Evolutionary conservation across 2,329 filamentous ascomycete species (phyloP).

Genomic region (Pseudogymnoascus sp.): DNA sequence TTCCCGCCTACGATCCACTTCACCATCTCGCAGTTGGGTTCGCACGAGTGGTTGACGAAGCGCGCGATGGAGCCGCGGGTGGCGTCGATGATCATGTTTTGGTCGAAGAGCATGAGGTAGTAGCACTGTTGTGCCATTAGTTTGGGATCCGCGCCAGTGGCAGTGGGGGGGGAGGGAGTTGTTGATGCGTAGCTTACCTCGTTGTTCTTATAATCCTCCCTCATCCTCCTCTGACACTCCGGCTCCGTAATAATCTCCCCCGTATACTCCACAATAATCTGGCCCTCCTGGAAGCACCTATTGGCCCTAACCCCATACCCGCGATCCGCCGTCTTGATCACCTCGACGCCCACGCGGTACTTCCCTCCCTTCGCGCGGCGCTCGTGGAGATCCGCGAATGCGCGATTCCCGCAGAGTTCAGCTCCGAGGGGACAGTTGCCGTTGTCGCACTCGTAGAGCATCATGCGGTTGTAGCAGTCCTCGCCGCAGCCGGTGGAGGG

Average conservation of each 20-base stretch:
- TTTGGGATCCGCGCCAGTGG: background rate
- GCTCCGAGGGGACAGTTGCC: conserved; percentile 76
- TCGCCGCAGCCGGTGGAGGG: conserved; percentile 77
- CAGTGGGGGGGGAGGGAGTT: background rate
- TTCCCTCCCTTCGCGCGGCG: conserved; percentile 72
- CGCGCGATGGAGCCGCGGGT: conserved; percentile 92
- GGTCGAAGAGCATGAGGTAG: conserved; percentile 97
- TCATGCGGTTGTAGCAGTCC: conserved; percentile 86
- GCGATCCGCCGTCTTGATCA: conserved; percentile 80
- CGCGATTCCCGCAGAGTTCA: conserved; percentile 74
- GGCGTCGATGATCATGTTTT: conserved; percentile 97
- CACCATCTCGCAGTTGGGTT: conserved; percentile 94
- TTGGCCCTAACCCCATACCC: conserved; percentile 90
- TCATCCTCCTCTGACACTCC: conserved; percentile 91
- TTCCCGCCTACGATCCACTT: conserved; percentile 94
- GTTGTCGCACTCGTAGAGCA: conserved; percentile 94
- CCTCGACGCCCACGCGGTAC: conserved; percentile 89
- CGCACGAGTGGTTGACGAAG: conserved; percentile 96
- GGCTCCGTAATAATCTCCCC: conserved; percentile 95
- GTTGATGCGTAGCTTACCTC: conserved; percentile 50
- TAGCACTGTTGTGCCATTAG: conserved; percentile 59
- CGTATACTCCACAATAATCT: conserved; percentile 98
- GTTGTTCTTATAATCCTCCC: conserved; percentile 85
- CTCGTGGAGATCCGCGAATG: conserved; percentile 71
- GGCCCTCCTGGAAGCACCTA: conserved; percentile 75